Base-by-base conservation (phyloP, 768 basidiomycete genomes). In the Lactarius deliciosus region DNA sequence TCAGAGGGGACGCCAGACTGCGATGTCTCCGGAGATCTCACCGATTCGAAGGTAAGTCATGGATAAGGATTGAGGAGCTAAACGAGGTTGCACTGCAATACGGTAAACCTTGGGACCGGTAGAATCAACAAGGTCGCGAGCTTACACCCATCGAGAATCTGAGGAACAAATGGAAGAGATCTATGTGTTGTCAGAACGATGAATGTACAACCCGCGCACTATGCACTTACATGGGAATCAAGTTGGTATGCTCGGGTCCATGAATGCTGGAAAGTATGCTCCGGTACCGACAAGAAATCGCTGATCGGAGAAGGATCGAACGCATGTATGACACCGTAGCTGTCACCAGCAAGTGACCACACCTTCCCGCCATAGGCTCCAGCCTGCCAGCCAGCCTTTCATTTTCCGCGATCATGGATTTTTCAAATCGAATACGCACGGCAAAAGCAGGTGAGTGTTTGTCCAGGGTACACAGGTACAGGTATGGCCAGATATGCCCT, bases 101-200 rank as follows among this genome's bases (percentile, higher is more conserved):
- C 25, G 32, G 28, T 60, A 63, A 59, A 53, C 60, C 34, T 11
- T 47, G 38, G 30, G 8, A 10, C 55, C 18, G n/a, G 32, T 5
- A 41, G 32, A n/a, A 18, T 6, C 22, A 45, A 40, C 18, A 38
- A 59, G 6, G 45, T 57, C 11, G 18, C 32, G 22, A 5, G 32
- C 71, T 56, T n/a, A 72, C 71, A 71, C 64, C 59, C 63, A 66
- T 64, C 63, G 67, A 20, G 56, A 32, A 13, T 67, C 70, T 36
- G 66, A 71, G 20, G 50, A 61, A 60, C 57, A 62, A 55, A 72
- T 71, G 61, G 71, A 72, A 45, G 71, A 69, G 0, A 72, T 64
- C 70, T 71, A 30, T 40, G 61, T 7, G 11, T 56, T 16, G 41
- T 11, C 40, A 41, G 36, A 32, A 9, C 20, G 34, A 54, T 5